Evolutionary conservation across 352 stramenopile genomes (phyloP).

Genomic region (Thalassiosira livingstoniorum): DNA sequence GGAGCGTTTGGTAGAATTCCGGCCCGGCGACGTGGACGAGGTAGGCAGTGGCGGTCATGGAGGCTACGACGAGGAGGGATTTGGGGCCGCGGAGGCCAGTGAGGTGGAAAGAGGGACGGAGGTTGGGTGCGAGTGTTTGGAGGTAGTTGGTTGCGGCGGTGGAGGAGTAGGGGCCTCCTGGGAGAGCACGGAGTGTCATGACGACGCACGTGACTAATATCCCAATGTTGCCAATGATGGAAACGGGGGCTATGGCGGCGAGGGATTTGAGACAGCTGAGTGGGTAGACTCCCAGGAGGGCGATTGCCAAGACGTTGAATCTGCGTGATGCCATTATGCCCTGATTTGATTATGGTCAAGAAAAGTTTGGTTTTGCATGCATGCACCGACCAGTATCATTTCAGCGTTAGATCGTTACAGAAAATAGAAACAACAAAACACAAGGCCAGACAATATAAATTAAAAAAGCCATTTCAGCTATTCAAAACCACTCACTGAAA

Average conservation of each 20-base stretch:
- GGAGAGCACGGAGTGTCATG: slow-evolving; percentile 76
- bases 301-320: slow-evolving; percentile 78
- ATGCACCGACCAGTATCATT: neutral
- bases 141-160: slow-evolving; percentile 42
- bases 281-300: slow-evolving; percentile 80
- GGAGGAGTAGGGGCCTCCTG: slow-evolving; percentile 71
- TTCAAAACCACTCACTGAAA: slow-evolving; percentile 13
- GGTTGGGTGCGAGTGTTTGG: slow-evolving; percentile 26
- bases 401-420: neutral
- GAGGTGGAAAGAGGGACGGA: slow-evolving; percentile 64
- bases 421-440: too few relatives aligned
- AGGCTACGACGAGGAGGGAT: slow-evolving; percentile 75
- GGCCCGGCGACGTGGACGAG: slow-evolving; percentile 89
- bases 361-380: neutral
- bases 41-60: slow-evolving; percentile 87
- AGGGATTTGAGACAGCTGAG: slow-evolving; percentile 86
- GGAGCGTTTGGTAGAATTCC: slow-evolving; percentile 87
- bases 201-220: slow-evolving; percentile 84
- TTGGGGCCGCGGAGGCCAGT: slow-evolving; percentile 50
- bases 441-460: neutral
- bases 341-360: neutral
- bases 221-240: slow-evolving; percentile 77
- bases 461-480: neutral
- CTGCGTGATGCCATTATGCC: slow-evolving; percentile 70
- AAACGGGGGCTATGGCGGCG: slow-evolving; percentile 80